phyloP scores from a whole-genome alignment of 345 rosid species.

The Boechera retrofracta region DNA sequence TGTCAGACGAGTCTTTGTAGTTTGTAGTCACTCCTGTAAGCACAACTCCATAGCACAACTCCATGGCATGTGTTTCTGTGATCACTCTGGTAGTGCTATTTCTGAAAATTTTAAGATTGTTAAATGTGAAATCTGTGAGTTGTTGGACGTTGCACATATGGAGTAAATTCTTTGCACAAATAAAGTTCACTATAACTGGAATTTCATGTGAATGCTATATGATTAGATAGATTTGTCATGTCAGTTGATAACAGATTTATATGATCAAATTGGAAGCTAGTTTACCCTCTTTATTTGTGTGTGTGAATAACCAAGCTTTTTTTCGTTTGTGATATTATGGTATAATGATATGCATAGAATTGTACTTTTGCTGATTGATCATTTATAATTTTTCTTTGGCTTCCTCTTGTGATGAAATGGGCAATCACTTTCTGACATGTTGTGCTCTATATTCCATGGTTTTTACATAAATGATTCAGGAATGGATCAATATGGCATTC shows the following conservation, averaged over 20 bases:
- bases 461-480: constrained; percentile 44
- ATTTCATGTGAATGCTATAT: not conserved
- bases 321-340: not conserved
- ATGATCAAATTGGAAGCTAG: not conserved
- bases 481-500: constrained; percentile 72
- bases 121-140: not conserved
- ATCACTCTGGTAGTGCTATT: not conserved
- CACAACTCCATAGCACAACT: not conserved
- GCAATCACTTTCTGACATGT: not conserved
- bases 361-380: not conserved
- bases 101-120: not conserved
- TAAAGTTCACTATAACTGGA: not conserved
- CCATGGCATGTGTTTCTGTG: constrained; percentile 1
- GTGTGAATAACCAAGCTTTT: not conserved
- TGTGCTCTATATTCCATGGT: constrained; percentile 1
- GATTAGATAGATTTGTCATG: constrained; percentile 18
- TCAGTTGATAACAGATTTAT: not conserved
- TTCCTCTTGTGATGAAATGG: constrained; percentile 1
- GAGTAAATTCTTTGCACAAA: not conserved
- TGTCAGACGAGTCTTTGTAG: not conserved
- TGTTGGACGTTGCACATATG: not conserved
- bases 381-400: constrained; percentile 6
- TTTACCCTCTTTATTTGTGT: not conserved
- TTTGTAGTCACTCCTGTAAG: not conserved
- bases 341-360: not conserved